Evolutionary conservation across 768 basidiomycete species (phyloP).

Genomic region (Paxillus involutus): DNA sequence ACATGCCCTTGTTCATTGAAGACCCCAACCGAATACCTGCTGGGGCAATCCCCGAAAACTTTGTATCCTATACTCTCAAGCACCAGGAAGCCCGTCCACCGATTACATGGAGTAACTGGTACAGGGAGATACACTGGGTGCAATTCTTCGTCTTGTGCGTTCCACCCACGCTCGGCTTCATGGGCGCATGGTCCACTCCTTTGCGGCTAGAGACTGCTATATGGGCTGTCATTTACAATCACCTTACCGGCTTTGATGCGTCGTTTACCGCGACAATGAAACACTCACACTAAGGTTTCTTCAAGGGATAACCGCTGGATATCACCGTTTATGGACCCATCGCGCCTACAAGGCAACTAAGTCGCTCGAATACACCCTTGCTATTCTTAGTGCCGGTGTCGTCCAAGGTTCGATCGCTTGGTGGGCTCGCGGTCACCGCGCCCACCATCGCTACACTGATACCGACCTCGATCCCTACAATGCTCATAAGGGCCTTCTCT

Average conservation of each 20-base stretch:
- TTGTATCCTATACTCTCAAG: constrained; percentile 65
- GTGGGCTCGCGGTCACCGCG: too few species aligned
- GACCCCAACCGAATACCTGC: constrained; percentile 4
- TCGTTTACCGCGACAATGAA: constrained; percentile 12
- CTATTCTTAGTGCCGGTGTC: too few species aligned
- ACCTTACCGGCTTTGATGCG: constrained; percentile 72
- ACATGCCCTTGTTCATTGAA: background rate
- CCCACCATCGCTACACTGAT: too few species aligned
- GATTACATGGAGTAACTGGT: constrained; percentile 52
- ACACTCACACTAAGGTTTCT: background rate
- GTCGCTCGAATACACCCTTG: too few species aligned
- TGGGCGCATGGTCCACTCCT: too few species aligned
- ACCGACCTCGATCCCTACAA: too few species aligned
- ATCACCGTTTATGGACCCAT: constrained; percentile 95
- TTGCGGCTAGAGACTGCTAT: too few species aligned
- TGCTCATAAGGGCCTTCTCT: too few species aligned
- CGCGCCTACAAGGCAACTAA: too few species aligned
- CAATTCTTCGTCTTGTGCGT: constrained; percentile 64
- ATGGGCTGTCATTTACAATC: constrained; percentile 61
- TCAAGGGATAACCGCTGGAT: constrained; percentile 82
- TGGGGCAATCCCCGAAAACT: constrained; percentile 65
- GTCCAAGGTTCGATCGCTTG: too few species aligned
- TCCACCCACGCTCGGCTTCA: constrained; percentile 73
- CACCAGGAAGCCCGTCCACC: constrained; percentile 63
- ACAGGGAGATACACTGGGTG: constrained; percentile 68